phyloP scores from a whole-genome alignment of 208 protist species.

The Porcisia hertigi region DNA sequence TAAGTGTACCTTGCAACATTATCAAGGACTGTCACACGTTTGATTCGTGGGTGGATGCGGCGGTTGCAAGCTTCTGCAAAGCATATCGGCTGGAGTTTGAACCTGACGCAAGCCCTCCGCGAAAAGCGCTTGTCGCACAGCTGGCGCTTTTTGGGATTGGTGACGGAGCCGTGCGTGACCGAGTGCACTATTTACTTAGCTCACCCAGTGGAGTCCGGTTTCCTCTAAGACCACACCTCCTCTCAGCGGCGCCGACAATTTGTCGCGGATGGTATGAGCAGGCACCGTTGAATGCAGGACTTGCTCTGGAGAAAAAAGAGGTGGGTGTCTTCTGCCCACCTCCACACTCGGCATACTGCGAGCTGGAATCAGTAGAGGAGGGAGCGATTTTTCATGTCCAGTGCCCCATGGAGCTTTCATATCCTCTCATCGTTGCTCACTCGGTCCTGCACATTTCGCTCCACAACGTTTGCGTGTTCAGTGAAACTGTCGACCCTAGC shows the following conservation, averaged over 20 bases:
- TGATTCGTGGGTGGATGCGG: constrained; percentile 43
- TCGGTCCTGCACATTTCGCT: constrained; percentile 77
- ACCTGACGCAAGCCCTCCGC: constrained; percentile 15
- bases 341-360: constrained; percentile 44
- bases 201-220: constrained; percentile 32
- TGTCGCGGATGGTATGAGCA: constrained; percentile 86
- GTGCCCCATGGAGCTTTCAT: constrained; percentile 79
- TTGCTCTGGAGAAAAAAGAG: constrained; percentile 41
- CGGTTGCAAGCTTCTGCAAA: constrained; percentile 45
- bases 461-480: constrained; percentile 80
- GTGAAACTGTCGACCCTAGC: constrained; percentile 41
- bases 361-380: constrained; percentile 48
- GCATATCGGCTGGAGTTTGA: constrained; percentile 46
- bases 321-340: constrained; percentile 67
- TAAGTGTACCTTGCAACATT: constrained; percentile 22
- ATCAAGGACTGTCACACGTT: constrained; percentile 44
- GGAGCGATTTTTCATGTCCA: constrained; percentile 41
- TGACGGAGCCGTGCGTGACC: constrained; percentile 30
- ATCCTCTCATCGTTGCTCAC: constrained; percentile 67
- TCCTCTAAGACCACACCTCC: constrained; percentile 24
- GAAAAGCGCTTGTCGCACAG: constrained; percentile 36
- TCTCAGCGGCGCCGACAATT: constrained; percentile 30
- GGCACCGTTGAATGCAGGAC: constrained; percentile 39
- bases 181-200: constrained; percentile 57
- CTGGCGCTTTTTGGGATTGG: constrained; percentile 48